Conservation (phyloP, 768 basidiomycete genomes). For the Rhodotorula taiwanensis region DNA sequence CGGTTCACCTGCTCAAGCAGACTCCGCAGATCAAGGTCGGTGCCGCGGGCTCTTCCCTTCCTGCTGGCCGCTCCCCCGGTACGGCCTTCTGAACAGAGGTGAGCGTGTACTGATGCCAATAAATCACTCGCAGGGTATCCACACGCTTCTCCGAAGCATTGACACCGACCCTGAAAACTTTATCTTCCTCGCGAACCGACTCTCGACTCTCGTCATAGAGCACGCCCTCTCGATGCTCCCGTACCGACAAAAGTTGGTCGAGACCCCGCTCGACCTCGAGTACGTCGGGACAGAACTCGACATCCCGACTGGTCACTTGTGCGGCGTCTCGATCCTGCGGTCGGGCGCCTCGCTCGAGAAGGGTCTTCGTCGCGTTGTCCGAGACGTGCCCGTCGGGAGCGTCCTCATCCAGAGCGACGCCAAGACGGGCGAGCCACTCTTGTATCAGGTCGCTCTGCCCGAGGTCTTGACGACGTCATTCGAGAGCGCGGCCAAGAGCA, state of each 20-base stretch:
- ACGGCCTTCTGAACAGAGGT: too few relatives aligned
- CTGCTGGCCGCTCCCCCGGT: not conserved
- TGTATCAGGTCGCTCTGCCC: conserved; percentile 77
- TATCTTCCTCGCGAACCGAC: conserved; percentile 80
- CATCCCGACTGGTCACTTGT: conserved; percentile 59
- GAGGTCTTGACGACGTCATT: conserved; percentile 57
- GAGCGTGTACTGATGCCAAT: not conserved
- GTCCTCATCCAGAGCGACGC: conserved; percentile 83
- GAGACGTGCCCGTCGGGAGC: conserved; percentile 78
- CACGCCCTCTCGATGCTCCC: conserved; percentile 77
- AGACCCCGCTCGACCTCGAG: conserved; percentile 53
- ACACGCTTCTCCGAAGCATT: conserved; percentile 70
- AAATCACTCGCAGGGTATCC: conserved; percentile 61
- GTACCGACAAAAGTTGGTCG: conserved; percentile 52
- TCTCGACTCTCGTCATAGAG: conserved; percentile 78
- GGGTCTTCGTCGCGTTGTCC: conserved; percentile 80
- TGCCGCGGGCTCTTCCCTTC: not conserved
- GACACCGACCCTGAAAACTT: conserved; percentile 74
- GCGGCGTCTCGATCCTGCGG: conserved; percentile 69
- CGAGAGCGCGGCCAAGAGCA: conserved; percentile 59
- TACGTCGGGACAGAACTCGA: conserved; percentile 57
- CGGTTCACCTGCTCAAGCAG: conserved; percentile 63
- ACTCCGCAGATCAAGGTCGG: conserved; percentile 72
- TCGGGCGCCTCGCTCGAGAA: conserved; percentile 86
- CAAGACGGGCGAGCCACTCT: conserved; percentile 74